phyloP scores from a whole-genome alignment of 768 basidiomycete genomes.

The Mycena epipterygia region DNA sequence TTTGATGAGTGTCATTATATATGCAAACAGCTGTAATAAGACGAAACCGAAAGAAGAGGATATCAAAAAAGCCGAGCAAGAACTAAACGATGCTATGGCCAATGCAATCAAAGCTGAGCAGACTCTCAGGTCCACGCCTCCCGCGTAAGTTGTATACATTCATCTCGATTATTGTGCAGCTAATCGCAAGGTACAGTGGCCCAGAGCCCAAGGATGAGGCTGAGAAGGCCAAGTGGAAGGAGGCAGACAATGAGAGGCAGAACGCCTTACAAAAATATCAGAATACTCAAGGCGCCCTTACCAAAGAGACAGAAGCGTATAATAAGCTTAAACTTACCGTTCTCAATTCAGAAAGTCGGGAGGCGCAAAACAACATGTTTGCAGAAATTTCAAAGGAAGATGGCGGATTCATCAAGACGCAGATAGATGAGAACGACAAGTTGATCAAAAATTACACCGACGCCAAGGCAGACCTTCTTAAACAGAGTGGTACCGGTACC shows the following conservation, averaged over 20 bases:
- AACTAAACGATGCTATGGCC: conserved; percentile 15
- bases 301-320: conserved; percentile 7
- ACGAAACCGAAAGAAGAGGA: conserved; percentile 9
- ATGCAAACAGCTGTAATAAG: no score
- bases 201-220: conserved; percentile 10
- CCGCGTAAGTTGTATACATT: conserved; percentile 9
- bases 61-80: conserved; percentile 8
- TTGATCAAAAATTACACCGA: conserved; percentile 6
- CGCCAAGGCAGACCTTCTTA: conserved; percentile 15
- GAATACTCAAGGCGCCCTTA: conserved; percentile 8
- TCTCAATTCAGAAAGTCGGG: conserved; percentile 13
- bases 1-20: no score
- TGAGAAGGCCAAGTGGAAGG: conserved; percentile 16
- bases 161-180: conserved; percentile 12
- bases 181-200: conserved; percentile 12
- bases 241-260: conserved; percentile 5
- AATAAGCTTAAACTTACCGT: conserved; percentile 8
- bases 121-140: conserved; percentile 13
- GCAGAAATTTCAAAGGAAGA: conserved; percentile 14
- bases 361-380: conserved; percentile 8
- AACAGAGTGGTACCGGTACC: conserved; percentile 9
- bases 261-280: conserved; percentile 6
- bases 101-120: conserved; percentile 15
- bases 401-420: conserved; percentile 7
- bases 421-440: conserved; percentile 3